Percentiles rank a stretch among this genome's conserved stretches.
Evolutionary conservation across 2,329 filamentous ascomycete species (phyloP).

Genomic region (Bipolaris sorokiniana): DNA sequence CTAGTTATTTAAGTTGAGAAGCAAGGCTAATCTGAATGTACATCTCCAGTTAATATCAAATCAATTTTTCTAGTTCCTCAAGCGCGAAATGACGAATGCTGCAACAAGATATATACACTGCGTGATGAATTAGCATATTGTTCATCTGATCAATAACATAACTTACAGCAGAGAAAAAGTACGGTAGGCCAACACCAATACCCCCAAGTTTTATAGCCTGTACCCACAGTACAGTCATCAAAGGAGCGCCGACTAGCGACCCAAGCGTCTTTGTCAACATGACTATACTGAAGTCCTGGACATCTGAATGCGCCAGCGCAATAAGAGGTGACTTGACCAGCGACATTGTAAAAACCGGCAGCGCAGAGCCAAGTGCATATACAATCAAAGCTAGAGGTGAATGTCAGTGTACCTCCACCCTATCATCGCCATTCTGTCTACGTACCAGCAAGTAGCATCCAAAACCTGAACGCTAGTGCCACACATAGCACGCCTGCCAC

Average conservation of each 20-base stretch:
- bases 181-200: conserved; percentile 41
- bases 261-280: conserved; percentile 48
- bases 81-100: conserved; percentile 11
- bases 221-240: conserved; percentile 48
- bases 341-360: conserved; percentile 49
- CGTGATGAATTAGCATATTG: background rate
- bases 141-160: background rate
- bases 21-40: background rate
- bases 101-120: conserved; percentile 21
- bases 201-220: conserved; percentile 45
- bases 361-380: conserved; percentile 48
- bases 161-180: conserved; percentile 46
- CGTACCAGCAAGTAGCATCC: conserved; percentile 41
- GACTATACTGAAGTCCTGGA: conserved; percentile 48
- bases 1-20: background rate
- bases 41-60: background rate
- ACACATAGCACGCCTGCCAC: conserved; percentile 44
- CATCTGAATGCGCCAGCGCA: conserved; percentile 32
- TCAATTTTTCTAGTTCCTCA: background rate
- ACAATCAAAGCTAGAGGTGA: conserved; percentile 38
- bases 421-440: background rate
- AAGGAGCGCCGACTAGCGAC: conserved; percentile 44
- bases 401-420: conserved; percentile 2
- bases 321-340: conserved; percentile 45
- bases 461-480: conserved; percentile 41